Conservation (phyloP, 1,284 basidiomycete genomes). For the Tausonia pullulans region DNA sequence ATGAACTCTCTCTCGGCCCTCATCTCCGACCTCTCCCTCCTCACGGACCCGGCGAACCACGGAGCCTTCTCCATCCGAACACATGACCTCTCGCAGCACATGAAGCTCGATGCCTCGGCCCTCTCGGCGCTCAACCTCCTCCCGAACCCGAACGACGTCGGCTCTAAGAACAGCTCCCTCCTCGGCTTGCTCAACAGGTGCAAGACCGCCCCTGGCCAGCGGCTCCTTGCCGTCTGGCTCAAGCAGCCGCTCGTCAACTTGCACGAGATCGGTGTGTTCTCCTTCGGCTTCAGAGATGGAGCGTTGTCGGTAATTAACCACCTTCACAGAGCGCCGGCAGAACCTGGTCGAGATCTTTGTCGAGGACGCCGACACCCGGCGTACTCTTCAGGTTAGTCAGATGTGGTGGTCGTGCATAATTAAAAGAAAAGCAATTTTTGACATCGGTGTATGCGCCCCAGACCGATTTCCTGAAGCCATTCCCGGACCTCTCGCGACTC, state of each 20-base stretch:
- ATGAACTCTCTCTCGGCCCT: slow-evolving; percentile 58
- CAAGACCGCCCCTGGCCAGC: slow-evolving; percentile 91
- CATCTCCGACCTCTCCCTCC: slow-evolving; percentile 68
- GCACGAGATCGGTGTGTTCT: slow-evolving; percentile 74
- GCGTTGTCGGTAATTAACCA: no score
- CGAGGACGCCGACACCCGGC: slow-evolving; percentile 61
- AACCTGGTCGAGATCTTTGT: slow-evolving; percentile 78
- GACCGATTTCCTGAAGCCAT: slow-evolving; percentile 74
- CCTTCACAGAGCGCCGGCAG: slow-evolving; percentile 57
- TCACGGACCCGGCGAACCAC: slow-evolving; percentile 71
- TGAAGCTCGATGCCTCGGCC: slow-evolving; percentile 92
- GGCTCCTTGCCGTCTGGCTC: slow-evolving; percentile 83
- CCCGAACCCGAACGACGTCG: slow-evolving; percentile 52
- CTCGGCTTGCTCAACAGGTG: slow-evolving; percentile 87
- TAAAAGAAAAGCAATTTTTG: no score
- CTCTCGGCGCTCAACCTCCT: slow-evolving; percentile 80
- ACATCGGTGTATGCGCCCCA: slow-evolving; percentile 27
- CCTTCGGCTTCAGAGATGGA: no score
- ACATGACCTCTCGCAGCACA: slow-evolving; percentile 88
- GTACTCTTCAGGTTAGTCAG: slow-evolving; percentile 52
- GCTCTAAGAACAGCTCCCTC: slow-evolving; percentile 68
- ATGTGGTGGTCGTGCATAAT: no score
- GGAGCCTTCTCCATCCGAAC: slow-evolving; percentile 68
- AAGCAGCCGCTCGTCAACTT: slow-evolving; percentile 93
- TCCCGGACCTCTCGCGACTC: slow-evolving; percentile 91